These are phyloP conservation scores for Trichoderma polysporum DNA, from an alignment of 2,329 filamentous ascomycete species.

Conservation along the genomic window DNA sequence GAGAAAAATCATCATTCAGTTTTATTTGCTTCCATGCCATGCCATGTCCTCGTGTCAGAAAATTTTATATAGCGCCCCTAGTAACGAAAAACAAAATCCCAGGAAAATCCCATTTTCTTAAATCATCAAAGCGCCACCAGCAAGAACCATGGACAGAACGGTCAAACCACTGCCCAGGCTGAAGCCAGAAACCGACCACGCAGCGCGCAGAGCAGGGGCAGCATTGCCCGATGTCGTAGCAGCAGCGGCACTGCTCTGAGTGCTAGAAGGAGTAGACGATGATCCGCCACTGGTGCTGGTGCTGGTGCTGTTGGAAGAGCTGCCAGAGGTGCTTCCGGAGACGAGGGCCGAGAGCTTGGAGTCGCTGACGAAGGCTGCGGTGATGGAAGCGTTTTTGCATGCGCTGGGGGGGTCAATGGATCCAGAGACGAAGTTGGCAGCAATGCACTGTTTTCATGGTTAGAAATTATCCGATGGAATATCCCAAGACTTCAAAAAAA, in stretches of 20 bases:
- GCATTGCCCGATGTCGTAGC: conserved; percentile 27
- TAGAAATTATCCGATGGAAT: not conserved
- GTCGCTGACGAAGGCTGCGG: conserved; percentile 35
- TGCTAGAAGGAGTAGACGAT: conserved; percentile 19
- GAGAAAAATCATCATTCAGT: not conserved
- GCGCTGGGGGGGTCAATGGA: conserved; percentile 32
- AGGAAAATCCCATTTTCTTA: conserved; percentile 16
- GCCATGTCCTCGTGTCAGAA: not conserved
- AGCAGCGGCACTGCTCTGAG: conserved; percentile 26
- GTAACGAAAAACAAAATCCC: not conserved
- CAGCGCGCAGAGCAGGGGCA: conserved; percentile 29
- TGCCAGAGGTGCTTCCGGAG: not conserved
- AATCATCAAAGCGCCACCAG: conserved; percentile 33
- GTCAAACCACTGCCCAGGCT: conserved; percentile 28
- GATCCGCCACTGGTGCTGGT: conserved; percentile 11
- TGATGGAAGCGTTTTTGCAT: conserved; percentile 40
- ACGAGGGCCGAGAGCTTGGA: conserved; percentile 37
- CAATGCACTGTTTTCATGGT: conserved; percentile 45
- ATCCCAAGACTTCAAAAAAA: not conserved
- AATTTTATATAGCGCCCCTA: not conserved
- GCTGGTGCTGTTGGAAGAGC: conserved; percentile 18
- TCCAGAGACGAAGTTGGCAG: conserved; percentile 55
- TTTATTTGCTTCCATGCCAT: not conserved
- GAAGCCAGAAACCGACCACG: conserved; percentile 25
- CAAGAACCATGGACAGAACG: conserved; percentile 30